These are phyloP conservation scores for Candida khao-thaluensis DNA, from an alignment of 805 yeast genomes.

Conservation along the genomic window DNA sequence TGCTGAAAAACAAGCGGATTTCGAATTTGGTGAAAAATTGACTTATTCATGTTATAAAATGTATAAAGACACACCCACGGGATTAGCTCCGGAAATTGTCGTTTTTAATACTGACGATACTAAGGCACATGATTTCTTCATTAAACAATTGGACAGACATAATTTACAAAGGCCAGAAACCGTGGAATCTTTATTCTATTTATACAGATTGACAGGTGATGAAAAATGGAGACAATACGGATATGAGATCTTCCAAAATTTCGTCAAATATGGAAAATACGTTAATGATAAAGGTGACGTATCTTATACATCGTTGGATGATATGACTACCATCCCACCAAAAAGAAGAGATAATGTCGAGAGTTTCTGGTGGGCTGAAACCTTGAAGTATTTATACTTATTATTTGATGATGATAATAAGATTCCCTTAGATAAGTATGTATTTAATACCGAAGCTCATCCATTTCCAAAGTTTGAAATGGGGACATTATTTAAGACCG, in stretches of 20 bases:
- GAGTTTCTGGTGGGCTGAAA: constrained; percentile 92
- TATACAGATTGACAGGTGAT: constrained; percentile 79
- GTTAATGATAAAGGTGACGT: constrained; percentile 40
- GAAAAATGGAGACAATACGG: constrained; percentile 86
- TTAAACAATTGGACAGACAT: constrained; percentile 73
- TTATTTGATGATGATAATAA: constrained; percentile 67
- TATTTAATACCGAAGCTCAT: constrained; percentile 92
- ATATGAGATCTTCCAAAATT: constrained; percentile 75
- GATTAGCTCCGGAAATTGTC: constrained; percentile 85
- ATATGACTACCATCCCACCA: constrained; percentile 61
- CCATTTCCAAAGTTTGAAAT: constrained; percentile 75
- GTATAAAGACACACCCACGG: constrained; percentile 73
- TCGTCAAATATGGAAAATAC: constrained; percentile 57
- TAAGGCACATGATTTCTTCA: constrained; percentile 54
- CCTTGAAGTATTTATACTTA: constrained; percentile 79
- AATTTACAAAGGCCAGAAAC: constrained; percentile 93
- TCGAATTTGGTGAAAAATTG: constrained; percentile 68
- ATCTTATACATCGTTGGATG: constrained; percentile 62
- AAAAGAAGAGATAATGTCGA: constrained; percentile 72
- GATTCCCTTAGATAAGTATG: constrained; percentile 64
- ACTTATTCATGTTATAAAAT: constrained; percentile 80
- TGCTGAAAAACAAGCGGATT: constrained; percentile 55
- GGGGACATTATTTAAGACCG: constrained; percentile 54
- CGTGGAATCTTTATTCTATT: constrained; percentile 79
- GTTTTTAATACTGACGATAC: constrained; percentile 64